Conservation (phyloP, 768 basidiomycete species). For the Mycena crocata region DNA sequence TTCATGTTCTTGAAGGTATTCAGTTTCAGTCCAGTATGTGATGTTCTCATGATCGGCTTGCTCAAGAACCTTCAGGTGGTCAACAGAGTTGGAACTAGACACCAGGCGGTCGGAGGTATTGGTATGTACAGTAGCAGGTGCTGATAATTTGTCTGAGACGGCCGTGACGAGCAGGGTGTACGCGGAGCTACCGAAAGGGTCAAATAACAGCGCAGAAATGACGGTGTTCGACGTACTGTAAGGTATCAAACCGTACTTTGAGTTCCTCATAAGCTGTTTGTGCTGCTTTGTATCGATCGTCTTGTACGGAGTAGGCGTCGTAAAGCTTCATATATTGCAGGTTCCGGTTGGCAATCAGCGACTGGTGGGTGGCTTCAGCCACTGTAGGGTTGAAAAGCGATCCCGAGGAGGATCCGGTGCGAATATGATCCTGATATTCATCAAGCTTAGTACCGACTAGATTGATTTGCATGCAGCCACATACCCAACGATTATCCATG, state of each 20-base stretch:
- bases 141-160: neutral
- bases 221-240: neutral
- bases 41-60: neutral
- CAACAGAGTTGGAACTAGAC: neutral
- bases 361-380: neutral
- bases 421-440: neutral
- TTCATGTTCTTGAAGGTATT: neutral
- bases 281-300: neutral
- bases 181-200: neutral
- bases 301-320: neutral
- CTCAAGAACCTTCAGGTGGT: no score
- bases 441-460: neutral
- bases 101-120: neutral
- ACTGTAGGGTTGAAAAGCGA: neutral
- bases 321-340: neutral
- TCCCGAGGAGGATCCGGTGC: no score
- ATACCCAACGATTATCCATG: no score
- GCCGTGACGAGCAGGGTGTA: neutral
- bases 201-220: neutral
- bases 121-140: neutral
- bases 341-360: neutral
- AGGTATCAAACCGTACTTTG: neutral
- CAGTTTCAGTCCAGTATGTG: neutral
- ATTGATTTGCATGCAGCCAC: neutral
- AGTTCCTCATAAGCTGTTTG: neutral